phyloP scores from a whole-genome alignment of 176 grass and related monocot genomes.

The Lolium multiflorum region DNA sequence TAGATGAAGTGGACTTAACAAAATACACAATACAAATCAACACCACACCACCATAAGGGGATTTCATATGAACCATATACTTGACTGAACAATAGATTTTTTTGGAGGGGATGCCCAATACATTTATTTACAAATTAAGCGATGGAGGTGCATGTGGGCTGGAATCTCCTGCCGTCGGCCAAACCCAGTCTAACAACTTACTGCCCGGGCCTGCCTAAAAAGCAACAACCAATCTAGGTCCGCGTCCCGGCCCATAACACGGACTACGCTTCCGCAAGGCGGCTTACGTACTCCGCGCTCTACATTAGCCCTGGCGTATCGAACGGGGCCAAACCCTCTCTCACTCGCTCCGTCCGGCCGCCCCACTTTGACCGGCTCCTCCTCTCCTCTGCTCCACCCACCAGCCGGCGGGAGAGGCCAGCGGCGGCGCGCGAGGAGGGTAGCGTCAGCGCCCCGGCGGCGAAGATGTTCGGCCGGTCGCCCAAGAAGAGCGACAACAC shows the following conservation, averaged over 20 bases:
- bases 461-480: conserved; percentile 90
- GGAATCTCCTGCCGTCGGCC: not conserved
- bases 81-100: too few relatives aligned
- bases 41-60: too few relatives aligned
- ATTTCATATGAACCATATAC: too few relatives aligned
- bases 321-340: conserved; percentile 36
- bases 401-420: conserved; percentile 38
- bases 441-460: too few relatives aligned
- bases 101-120: too few relatives aligned
- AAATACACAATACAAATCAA: too few relatives aligned
- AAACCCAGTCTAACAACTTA: not conserved
- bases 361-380: conserved; percentile 48
- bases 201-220: not conserved
- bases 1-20: too few relatives aligned
- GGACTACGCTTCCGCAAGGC: conserved; percentile 25
- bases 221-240: not conserved
- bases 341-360: conserved; percentile 35
- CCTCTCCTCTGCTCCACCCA: conserved; percentile 36
- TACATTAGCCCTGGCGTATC: conserved; percentile 37
- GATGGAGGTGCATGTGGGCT: not conserved
- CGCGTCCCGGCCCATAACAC: not conserved
- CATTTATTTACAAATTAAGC: too few relatives aligned
- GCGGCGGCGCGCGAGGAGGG: conserved; percentile 29
- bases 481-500: conserved; percentile 99
- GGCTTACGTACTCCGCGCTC: not conserved